Percentiles rank a stretch among this genome's conserved stretches.
These are phyloP conservation scores for Fusarium pilosicola DNA, from an alignment of 2,329 filamentous ascomycete genomes.

Conservation along the genomic window DNA sequence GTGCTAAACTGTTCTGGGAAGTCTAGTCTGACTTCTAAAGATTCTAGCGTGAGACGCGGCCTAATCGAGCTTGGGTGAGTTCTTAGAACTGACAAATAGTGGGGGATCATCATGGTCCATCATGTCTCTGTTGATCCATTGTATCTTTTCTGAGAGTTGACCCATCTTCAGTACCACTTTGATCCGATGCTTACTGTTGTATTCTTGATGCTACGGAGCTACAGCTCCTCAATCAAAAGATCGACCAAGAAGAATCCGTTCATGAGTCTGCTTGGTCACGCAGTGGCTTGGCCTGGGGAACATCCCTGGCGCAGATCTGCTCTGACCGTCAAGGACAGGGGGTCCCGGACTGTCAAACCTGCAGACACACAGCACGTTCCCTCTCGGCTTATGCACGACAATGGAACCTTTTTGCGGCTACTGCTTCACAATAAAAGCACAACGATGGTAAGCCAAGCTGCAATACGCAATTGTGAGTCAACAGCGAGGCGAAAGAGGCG, in stretches of 20 bases:
- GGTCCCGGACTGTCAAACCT: slow-evolving; percentile 34
- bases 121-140: not conserved
- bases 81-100: slow-evolving; percentile 10
- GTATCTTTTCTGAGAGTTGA: not conserved
- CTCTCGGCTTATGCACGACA: slow-evolving; percentile 10
- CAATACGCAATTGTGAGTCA: not conserved
- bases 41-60: slow-evolving; percentile 39
- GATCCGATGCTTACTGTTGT: not conserved
- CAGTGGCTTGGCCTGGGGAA: slow-evolving; percentile 19
- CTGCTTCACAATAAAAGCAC: not conserved
- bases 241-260: not conserved
- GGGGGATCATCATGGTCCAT: slow-evolving; percentile 4
- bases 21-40: slow-evolving; percentile 20
- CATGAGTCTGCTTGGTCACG: not conserved
- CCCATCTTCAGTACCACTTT: not conserved
- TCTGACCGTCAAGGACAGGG: slow-evolving; percentile 16
- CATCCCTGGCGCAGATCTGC: slow-evolving; percentile 29
- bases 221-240: not conserved
- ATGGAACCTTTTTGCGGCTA: not conserved
- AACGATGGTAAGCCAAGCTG: not conserved
- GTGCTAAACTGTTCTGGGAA: slow-evolving; percentile 27
- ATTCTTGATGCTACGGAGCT: no score
- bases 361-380: slow-evolving; percentile 31
- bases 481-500: slow-evolving; percentile 11
- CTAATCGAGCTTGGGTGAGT: slow-evolving; percentile 17